Evolutionary conservation across 1,139 yeast species (phyloP), one percentile per base, ranked within the genome.

Genomic region (Wickerhamomyces sp.): DNA sequence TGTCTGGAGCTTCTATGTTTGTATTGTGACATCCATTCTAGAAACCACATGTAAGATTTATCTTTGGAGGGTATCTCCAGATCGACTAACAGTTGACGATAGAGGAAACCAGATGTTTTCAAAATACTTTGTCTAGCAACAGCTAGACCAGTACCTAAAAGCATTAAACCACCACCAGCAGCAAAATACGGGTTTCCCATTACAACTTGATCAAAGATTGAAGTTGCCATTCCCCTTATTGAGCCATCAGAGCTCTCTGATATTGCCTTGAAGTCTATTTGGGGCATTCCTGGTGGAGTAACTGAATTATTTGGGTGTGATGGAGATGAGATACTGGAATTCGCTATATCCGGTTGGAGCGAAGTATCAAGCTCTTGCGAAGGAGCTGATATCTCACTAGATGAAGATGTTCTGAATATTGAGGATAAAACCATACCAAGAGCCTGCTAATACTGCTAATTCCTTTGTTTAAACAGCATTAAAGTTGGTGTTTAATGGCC

Each of bases 161-260:
- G 70, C 98, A 92, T 92, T 34, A 92, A 68, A 0, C 98, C 98
- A 52, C 96, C 96, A 55, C 98, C 94, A 0, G 97, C 98, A 3
- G 97, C 95, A 65, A 92, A 92, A 61, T 87, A 88, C 9, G 97
- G 97, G 57, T 92, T 92, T 31, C 80, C 76, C 15, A 74, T 71
- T 49, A 87, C 67, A 8, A 82, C 74, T 42, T 76, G 81, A 33
- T 73, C 47, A 31, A 50, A 43, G 7, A 52, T n/a, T 14, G 33
- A 43, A 3, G 48, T 29, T 0, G 57, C 56, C 47, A 53, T 46
- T 0, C 52, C 51, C 5, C 29, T n/a, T 8, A 51, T 30, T 1
- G 44, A 39, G 0, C 54, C 51, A 29, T 49, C 54, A n/a, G 48
- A 41, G 3, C 48, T 19, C n/a, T 47, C 37, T n/a, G 43, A 38